phyloP scores from a whole-genome alignment of 1,139 yeast species.

The Saccharomycopsis crataegensis region DNA sequence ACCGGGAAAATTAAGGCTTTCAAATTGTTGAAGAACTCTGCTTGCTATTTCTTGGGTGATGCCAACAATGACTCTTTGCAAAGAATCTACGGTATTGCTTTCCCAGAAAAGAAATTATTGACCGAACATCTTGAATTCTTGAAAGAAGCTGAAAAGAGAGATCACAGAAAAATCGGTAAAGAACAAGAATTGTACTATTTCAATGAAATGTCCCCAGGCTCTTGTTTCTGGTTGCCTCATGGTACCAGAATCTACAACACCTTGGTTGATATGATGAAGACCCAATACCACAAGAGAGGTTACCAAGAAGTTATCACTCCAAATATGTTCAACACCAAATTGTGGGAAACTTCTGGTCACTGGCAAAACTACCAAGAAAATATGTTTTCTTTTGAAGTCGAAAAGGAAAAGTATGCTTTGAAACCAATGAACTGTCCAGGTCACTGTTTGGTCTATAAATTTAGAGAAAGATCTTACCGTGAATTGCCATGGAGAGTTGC shows the following conservation, averaged over 20 bases:
- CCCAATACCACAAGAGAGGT: slow-evolving; percentile 84
- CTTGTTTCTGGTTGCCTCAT: slow-evolving; percentile 97
- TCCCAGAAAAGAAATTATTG: slow-evolving; percentile 97
- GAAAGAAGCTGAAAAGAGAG: slow-evolving; percentile 96
- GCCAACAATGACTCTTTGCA: slow-evolving; percentile 89
- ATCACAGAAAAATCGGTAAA: slow-evolving; percentile 92
- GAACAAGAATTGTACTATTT: slow-evolving; percentile 95
- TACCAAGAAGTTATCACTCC: slow-evolving; percentile 98
- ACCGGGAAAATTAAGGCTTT: slow-evolving; percentile 95
- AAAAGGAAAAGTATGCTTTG: slow-evolving; percentile 80
- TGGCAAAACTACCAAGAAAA: slow-evolving; percentile 97
- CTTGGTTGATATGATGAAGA: slow-evolving; percentile 67
- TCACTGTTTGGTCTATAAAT: slow-evolving; percentile 82
- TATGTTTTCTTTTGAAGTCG: slow-evolving; percentile 95
- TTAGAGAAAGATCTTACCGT: slow-evolving; percentile 85
- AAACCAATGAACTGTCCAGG: slow-evolving; percentile 99
- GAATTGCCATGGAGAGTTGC: slow-evolving; percentile 96
- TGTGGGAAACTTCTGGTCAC: slow-evolving; percentile 98
- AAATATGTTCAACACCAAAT: slow-evolving; percentile 88
- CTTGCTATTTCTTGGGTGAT: slow-evolving; percentile 95
- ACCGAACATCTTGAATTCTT: slow-evolving; percentile 91
- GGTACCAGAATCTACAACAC: slow-evolving; percentile 94
- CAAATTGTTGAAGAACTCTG: slow-evolving; percentile 90
- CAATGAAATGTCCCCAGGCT: slow-evolving; percentile 96
- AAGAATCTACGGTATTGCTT: slow-evolving; percentile 95